Percentiles rank a stretch among this genome's conserved stretches.
Evolutionary conservation across 2,329 filamentous ascomycete genomes (phyloP).

Genomic region (Grosmannia penicillata): DNA sequence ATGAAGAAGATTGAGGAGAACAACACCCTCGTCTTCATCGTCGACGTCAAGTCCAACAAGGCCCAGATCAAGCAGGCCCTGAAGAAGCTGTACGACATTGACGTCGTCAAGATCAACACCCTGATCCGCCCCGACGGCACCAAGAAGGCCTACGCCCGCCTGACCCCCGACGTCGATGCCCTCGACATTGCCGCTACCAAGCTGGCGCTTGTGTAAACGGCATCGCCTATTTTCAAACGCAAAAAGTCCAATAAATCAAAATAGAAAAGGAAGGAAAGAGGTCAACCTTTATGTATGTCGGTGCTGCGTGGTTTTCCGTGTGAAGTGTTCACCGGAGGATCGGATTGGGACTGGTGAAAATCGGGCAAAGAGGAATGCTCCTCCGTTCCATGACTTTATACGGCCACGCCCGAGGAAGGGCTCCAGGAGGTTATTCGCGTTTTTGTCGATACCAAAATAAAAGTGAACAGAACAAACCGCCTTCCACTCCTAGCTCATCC

Average conservation of each 20-base stretch:
- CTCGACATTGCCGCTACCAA: constrained; percentile 99
- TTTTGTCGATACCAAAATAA: constrained; percentile 1
- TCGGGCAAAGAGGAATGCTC: background rate
- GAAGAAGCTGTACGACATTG: constrained; percentile 99
- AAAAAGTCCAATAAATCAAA: constrained; percentile 2
- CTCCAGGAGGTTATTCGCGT: background rate
- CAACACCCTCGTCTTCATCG: constrained; percentile 98
- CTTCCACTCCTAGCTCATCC: background rate
- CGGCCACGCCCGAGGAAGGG: background rate
- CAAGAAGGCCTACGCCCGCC: constrained; percentile 97
- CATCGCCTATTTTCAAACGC: background rate
- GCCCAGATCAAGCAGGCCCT: constrained; percentile 95
- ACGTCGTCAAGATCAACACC: constrained; percentile 98
- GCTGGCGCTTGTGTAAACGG: constrained; percentile 81
- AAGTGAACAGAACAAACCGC: background rate
- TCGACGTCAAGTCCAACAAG: constrained; percentile 98
- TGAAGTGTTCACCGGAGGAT: background rate
- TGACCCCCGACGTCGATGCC: constrained; percentile 93
- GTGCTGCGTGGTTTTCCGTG: background rate
- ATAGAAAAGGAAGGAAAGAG: background rate
- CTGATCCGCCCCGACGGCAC: constrained; percentile 92
- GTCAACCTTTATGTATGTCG: background rate
- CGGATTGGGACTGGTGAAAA: background rate
- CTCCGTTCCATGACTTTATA: background rate
- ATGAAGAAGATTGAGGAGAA: constrained; percentile 99